Conservation (phyloP, 78 protist species). For the Dictyostelium brefeldianum region DNA sequence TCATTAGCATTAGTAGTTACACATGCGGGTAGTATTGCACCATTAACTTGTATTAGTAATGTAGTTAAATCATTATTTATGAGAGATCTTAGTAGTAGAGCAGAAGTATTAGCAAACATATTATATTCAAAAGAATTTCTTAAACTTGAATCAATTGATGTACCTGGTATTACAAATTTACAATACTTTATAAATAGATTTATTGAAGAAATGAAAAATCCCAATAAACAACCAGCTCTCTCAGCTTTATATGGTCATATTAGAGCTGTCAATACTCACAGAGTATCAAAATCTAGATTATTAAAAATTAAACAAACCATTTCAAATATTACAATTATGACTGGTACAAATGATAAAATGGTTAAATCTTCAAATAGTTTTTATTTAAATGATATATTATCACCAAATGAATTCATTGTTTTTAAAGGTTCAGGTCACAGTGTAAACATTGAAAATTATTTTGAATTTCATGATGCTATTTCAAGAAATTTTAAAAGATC, state of each 20-base stretch:
- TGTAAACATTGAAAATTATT: conserved; percentile 55
- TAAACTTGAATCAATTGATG: neutral
- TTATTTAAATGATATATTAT: conserved; percentile 8
- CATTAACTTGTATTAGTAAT: conserved; percentile 12
- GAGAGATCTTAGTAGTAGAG: conserved; percentile 8
- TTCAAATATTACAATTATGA: conserved; percentile 29
- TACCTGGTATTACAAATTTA: neutral
- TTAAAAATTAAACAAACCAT: neutral
- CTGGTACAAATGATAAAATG: conserved; percentile 54
- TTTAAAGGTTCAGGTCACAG: conserved; percentile 66
- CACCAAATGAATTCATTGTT: conserved; percentile 62
- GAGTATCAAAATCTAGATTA: conserved; percentile 28
- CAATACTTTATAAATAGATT: neutral
- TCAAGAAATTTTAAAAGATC: conserved; percentile 43
- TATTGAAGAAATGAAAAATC: neutral
- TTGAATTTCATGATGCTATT: conserved; percentile 41
- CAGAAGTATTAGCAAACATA: neutral
- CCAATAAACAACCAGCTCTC: neutral
- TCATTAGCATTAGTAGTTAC: conserved; percentile 39
- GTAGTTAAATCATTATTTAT: conserved; percentile 5
- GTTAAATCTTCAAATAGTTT: conserved; percentile 29
- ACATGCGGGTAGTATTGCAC: conserved; percentile 52
- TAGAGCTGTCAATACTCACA: conserved; percentile 49
- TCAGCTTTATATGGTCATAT: conserved; percentile 49
- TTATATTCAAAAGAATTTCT: conserved; percentile 35